Conservation (phyloP, 306 rosid species). For the Fagus crenata region DNA sequence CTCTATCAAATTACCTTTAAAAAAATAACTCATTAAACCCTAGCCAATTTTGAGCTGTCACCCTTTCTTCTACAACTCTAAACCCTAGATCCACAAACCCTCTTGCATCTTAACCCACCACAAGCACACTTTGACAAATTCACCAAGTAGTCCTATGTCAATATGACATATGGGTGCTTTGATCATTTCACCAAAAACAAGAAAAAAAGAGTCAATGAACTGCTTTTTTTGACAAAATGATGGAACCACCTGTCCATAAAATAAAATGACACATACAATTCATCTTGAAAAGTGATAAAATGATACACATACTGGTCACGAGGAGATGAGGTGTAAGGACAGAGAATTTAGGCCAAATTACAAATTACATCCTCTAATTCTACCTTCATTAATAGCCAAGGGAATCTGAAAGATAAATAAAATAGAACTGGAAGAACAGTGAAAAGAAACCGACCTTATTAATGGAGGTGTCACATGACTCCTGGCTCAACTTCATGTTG, state of each 20-base stretch:
- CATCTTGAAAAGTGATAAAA: background rate
- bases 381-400: background rate
- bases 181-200: background rate
- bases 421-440: background rate
- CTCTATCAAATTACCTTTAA: no score
- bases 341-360: background rate
- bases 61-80: no score
- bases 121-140: no score
- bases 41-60: no score
- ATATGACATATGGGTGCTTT: background rate
- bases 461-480: conserved; percentile 32
- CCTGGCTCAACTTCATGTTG: conserved; percentile 23
- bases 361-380: no score
- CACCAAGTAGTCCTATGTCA: no score
- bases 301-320: background rate
- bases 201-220: background rate
- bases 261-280: background rate
- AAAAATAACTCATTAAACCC: no score
- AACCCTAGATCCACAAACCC: no score
- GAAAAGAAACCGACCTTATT: conserved; percentile 47
- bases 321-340: background rate
- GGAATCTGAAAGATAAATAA: background rate
- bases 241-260: conserved; percentile 2
- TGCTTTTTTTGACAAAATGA: background rate
- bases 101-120: no score